Conservation (phyloP, 2,329 filamentous ascomycete genomes). For the Coniochaeta prunicola region DNA sequence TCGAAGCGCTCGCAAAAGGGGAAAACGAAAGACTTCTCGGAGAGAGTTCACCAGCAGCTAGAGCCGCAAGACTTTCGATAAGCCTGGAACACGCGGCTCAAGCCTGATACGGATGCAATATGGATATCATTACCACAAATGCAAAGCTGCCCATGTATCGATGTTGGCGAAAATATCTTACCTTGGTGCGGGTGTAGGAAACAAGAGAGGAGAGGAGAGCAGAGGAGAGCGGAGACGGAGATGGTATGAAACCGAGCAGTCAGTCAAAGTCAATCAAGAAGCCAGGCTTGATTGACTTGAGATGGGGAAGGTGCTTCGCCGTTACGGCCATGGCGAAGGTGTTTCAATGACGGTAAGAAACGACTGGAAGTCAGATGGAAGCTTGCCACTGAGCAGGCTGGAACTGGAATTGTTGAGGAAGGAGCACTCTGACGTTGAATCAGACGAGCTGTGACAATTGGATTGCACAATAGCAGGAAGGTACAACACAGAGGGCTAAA, state of each 20-base stretch:
- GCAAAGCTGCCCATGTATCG: not conserved
- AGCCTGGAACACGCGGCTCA: not conserved
- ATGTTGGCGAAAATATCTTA: not conserved
- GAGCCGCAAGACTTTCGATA: not conserved
- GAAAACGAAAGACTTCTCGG: conserved; percentile 1
- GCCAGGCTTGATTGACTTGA: not conserved
- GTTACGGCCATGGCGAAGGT: too few relatives aligned
- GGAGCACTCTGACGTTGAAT: not conserved
- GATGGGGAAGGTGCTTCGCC: not conserved
- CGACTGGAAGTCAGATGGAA: not conserved
- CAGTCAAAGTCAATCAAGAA: conserved; percentile 1
- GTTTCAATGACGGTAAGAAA: not conserved
- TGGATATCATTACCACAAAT: conserved; percentile 2
- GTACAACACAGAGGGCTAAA: not conserved
- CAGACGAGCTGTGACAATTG: not conserved
- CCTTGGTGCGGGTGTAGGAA: conserved; percentile 4
- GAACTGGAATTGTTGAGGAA: not conserved
- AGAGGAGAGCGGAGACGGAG: conserved; percentile 2
- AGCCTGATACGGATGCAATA: not conserved
- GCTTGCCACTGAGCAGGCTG: not conserved
- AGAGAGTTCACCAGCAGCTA: not conserved
- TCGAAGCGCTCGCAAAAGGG: not conserved
- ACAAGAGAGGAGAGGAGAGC: conserved; percentile 4
- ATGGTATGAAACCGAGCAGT: not conserved
- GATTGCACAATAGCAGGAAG: not conserved